Percentiles rank a stretch among this genome's conserved stretches.
Conservation (phyloP, 2,329 filamentous ascomycete genomes). For the Fusarium secorum region DNA sequence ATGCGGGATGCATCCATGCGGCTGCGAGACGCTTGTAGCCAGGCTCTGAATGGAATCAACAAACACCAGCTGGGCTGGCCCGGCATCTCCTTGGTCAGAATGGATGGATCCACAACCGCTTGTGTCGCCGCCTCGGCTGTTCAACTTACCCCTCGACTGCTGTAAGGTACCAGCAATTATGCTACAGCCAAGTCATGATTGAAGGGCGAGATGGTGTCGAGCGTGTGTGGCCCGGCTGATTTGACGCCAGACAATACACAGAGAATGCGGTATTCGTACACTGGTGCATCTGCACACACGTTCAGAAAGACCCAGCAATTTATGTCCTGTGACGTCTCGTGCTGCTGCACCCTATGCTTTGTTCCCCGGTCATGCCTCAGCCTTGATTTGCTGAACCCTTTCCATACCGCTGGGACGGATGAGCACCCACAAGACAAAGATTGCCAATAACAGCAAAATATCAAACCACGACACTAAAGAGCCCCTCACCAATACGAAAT, state of each 20-base stretch:
- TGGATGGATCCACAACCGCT: slow-evolving; percentile 21
- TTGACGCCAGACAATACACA: not conserved
- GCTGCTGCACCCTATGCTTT: not conserved
- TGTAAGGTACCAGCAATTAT: slow-evolving; percentile 34
- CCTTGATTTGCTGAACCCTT: slow-evolving; percentile 29
- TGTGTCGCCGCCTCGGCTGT: slow-evolving; percentile 25
- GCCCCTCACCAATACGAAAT: not conserved
- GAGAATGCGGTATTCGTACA: not conserved
- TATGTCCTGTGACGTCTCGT: not conserved
- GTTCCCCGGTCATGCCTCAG: not conserved
- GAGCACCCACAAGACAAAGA: not conserved
- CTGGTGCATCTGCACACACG: not conserved
- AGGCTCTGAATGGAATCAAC: not conserved
- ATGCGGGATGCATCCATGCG: slow-evolving; percentile 1
- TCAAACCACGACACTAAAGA: slow-evolving; percentile 14
- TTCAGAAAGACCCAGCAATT: not conserved
- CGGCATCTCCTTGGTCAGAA: slow-evolving; percentile 18
- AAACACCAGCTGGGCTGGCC: slow-evolving; percentile 23
- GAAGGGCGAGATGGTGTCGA: slow-evolving; percentile 5
- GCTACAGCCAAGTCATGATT: slow-evolving; percentile 14
- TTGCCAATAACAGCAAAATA: not conserved
- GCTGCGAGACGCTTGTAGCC: not conserved
- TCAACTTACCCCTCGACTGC: slow-evolving; percentile 25
- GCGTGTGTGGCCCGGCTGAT: not conserved
- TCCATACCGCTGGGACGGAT: slow-evolving; percentile 36